A percentile compares a stretch with the other conserved stretches of the same genome.
phyloP scores from a whole-genome alignment of 306 rosid genomes.

The Trichosanthes cucumerina region DNA sequence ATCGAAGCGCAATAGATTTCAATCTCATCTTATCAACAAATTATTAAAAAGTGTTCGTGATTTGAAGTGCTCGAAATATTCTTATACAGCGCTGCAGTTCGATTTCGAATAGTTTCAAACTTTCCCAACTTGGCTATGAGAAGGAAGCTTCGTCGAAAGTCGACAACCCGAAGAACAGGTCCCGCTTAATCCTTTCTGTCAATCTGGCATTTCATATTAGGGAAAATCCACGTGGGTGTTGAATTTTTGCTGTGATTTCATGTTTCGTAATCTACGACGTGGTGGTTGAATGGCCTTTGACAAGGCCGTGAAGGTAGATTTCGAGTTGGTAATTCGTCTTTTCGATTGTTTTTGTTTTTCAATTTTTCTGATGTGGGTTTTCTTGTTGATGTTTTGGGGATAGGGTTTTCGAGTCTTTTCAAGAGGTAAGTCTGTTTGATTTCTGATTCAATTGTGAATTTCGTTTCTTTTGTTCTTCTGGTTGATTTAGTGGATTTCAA shows the following conservation, averaged over 20 bases:
- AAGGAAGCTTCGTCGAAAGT: slow-evolving; percentile 26
- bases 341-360: not conserved
- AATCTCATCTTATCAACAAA: not conserved
- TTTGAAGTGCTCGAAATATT: not conserved
- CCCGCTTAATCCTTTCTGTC: not conserved
- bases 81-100: not conserved
- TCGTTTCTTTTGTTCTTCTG: not conserved
- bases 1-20: not conserved
- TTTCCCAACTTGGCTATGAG: not conserved
- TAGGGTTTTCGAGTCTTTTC: slow-evolving; percentile 7
- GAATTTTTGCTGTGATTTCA: not conserved
- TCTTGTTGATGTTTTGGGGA: not conserved
- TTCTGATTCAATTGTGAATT: not conserved
- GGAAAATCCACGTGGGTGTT: not conserved
- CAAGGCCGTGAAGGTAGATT: slow-evolving; percentile 1
- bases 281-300: slow-evolving; percentile 3
- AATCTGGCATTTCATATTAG: not conserved
- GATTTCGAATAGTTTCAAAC: not conserved
- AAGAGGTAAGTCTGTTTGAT: slow-evolving; percentile 20
- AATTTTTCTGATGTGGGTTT: slow-evolving; percentile 11
- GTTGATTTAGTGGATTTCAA: not conserved
- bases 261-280: not conserved
- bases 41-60: not conserved
- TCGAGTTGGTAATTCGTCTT: not conserved
- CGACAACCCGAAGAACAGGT: not conserved